phyloP scores from a whole-genome alignment of 2,329 filamentous ascomycete species.

The Pseudogymnoascus sp. region DNA sequence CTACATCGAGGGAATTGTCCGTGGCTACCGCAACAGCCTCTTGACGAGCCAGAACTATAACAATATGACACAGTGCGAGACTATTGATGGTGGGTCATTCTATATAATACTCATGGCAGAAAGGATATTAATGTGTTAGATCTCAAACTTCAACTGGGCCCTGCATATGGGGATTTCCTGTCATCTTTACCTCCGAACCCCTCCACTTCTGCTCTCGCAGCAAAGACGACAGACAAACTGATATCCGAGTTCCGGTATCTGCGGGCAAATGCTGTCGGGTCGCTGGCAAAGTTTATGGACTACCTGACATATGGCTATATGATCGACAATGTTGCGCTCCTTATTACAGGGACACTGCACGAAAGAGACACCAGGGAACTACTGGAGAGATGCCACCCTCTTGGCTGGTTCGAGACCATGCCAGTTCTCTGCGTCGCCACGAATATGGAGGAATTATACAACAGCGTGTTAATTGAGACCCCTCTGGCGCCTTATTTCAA shows the following conservation, averaged over 20 bases:
- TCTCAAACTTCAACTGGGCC: constrained; percentile 93
- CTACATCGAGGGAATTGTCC: constrained; percentile 95
- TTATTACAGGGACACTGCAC: constrained; percentile 96
- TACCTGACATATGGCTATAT: constrained; percentile 99
- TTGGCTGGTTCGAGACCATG: constrained; percentile 99
- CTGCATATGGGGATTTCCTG: constrained; percentile 95
- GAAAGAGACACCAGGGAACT: constrained; percentile 95
- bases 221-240: constrained; percentile 95
- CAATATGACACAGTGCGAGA: constrained; percentile 97
- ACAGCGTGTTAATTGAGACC: constrained; percentile 93
- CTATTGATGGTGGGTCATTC: constrained; percentile 67
- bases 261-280: constrained; percentile 84
- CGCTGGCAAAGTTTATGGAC: constrained; percentile 90
- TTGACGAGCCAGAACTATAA: constrained; percentile 84
- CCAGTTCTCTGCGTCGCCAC: constrained; percentile 95
- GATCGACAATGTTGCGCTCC: constrained; percentile 97
- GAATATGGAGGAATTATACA: constrained; percentile 98
- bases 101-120: not conserved
- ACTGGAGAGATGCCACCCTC: constrained; percentile 87
- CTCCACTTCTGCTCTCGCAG: constrained; percentile 87
- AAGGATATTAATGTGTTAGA: constrained; percentile 45
- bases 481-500: constrained; percentile 96
- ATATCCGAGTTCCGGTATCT: constrained; percentile 96
- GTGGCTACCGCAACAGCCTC: constrained; percentile 90
- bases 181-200: constrained; percentile 89